Base-by-base conservation (phyloP, 306 rosid genomes). In the Prunus davidiana region DNA sequence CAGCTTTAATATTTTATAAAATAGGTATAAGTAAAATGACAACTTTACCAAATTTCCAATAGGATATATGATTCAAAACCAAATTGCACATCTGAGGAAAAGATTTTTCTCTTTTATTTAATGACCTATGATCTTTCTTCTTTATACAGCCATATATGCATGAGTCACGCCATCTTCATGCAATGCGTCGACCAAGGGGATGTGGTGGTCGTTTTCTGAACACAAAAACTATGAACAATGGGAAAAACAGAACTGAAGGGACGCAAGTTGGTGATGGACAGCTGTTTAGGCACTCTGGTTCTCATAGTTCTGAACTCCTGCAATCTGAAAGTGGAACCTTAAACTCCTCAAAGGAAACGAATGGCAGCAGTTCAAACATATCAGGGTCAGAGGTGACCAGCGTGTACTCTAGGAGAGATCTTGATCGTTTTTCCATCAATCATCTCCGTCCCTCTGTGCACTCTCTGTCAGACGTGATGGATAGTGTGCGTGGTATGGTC, bases 141-240 rank as follows among this genome's bases (percentile, higher is more conserved):
- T 62, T 79, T 77, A 73, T 82, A 57, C 89, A 95, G 99, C 96
- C 97, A 24, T 95, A 95, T 80, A 88, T 95, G 97, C 99, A 95
- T 28, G 93, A 92, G 79, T 95, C 99, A 0, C 97, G 99, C 57
- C 99, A 95, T 85, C 97, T 79, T 79, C 99, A 95, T 56, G 99
- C 99, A 50, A 73, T 88, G 92, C 89, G 98, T 28, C 89, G 99
- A 57, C 97, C 97, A 69, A 87, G 99, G 79, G 99, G 99, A 76
- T 80, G 90, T 1, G 97, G 99, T 0, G 99, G 99, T 22, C 96
- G 99, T 19, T 95, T 95, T 88, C 79, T 95, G 87, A 95, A 95
- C 88, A 78, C 88, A 12, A 90, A 57, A 84, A 72, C 1, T 50
- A 6, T 25, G 76, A 83, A 55, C 20, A 77, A 71, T 4, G 81